Percentiles rank a stretch among this genome's conserved stretches.
Conservation (phyloP, 139 green algal species). For the Chlorella sp. region DNA sequence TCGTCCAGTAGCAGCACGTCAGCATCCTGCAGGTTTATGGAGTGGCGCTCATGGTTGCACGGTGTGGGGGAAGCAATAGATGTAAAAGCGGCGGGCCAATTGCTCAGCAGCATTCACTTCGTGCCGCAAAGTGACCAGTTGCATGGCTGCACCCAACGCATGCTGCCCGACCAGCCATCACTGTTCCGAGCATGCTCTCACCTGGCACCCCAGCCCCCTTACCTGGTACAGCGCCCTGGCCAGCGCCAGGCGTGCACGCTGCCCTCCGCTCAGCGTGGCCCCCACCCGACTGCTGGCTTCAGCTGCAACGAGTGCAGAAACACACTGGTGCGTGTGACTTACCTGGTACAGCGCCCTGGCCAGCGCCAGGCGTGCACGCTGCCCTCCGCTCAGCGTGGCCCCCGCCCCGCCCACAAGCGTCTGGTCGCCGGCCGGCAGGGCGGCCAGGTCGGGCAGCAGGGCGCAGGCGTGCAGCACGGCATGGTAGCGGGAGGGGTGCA, state of each 20-base stretch:
- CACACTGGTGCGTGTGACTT: no score
- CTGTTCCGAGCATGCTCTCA: no score
- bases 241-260: slow-evolving; percentile 61
- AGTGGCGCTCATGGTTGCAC: no score
- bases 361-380: slow-evolving; percentile 61
- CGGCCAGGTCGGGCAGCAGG: slow-evolving; percentile 64
- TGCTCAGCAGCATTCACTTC: no score
- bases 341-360: slow-evolving; percentile 75
- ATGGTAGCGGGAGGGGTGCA: slow-evolving; percentile 55
- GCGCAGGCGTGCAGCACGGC: slow-evolving; percentile 67
- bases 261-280: slow-evolving; percentile 56
- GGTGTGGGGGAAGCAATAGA: no score
- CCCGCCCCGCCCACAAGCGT: slow-evolving; percentile 67
- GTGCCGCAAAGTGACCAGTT: no score
- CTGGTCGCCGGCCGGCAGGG: slow-evolving; percentile 60
- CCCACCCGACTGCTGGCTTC: no score
- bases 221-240: slow-evolving; percentile 75
- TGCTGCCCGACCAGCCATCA: no score
- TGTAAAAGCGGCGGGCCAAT: no score
- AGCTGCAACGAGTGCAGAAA: no score
- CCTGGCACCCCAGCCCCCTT: no score
- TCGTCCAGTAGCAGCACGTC: slow-evolving; percentile 70
- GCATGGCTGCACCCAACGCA: no score
- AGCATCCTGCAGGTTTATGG: not conserved
- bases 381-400: slow-evolving; percentile 56